Percentiles rank a stretch among this genome's conserved stretches.
Conservation (phyloP, 805 yeast genomes). For the Metschnikowia orientalis region DNA sequence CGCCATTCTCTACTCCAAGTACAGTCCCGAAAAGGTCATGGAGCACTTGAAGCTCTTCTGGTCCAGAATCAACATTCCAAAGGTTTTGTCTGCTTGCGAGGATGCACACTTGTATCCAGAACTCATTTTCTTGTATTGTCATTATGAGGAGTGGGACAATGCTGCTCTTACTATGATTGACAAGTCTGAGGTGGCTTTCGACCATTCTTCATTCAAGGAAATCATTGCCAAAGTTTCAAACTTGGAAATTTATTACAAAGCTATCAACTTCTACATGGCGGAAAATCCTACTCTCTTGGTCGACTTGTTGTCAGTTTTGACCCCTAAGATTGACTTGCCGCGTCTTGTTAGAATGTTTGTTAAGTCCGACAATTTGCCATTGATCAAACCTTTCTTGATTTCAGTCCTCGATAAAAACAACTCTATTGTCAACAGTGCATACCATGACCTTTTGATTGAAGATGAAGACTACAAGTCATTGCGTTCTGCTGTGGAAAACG, state of each 20-base stretch:
- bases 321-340: conserved; percentile 88
- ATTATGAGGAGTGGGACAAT: conserved; percentile 98
- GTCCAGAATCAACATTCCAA: conserved; percentile 97
- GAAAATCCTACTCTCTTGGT: conserved; percentile 89
- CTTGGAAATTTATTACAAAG: conserved; percentile 94
- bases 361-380: conserved; percentile 91
- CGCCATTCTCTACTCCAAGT: conserved; percentile 86
- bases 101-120: conserved; percentile 95
- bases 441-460: conserved; percentile 91
- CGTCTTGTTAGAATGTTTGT: conserved; percentile 93
- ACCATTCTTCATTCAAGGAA: conserved; percentile 91
- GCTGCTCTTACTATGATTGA: conserved; percentile 97
- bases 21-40: conserved; percentile 84
- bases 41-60: conserved; percentile 96
- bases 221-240: conserved; percentile 91
- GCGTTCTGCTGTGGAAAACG: conserved; percentile 73
- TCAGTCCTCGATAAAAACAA: conserved; percentile 88
- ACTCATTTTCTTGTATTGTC: conserved; percentile 91
- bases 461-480: conserved; percentile 93
- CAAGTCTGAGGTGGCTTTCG: conserved; percentile 87
- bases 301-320: conserved; percentile 77
- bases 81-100: conserved; percentile 91
- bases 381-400: conserved; percentile 91
- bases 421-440: conserved; percentile 88
- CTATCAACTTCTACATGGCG: conserved; percentile 87